These are phyloP conservation scores for Pseudozyma sp. DNA, from an alignment of 1,284 basidiomycete species.

Conservation along the genomic window DNA sequence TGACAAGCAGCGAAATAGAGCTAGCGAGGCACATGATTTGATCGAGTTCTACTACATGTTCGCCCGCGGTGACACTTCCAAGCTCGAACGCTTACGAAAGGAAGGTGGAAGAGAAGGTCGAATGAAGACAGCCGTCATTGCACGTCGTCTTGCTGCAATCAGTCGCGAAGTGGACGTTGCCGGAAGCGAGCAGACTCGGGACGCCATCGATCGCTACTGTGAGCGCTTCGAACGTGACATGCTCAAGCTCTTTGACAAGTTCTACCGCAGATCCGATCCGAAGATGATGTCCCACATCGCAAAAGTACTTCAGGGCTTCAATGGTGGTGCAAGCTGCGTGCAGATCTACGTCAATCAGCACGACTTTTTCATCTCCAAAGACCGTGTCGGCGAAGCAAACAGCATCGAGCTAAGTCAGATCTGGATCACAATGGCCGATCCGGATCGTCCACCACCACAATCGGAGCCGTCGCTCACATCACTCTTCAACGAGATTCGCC, in stretches of 20 bases:
- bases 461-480: constrained; percentile 82
- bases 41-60: constrained; percentile 95
- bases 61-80: constrained; percentile 82
- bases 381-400: constrained; percentile 77
- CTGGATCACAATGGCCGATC: constrained; percentile 78
- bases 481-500: constrained; percentile 87
- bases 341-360: constrained; percentile 99
- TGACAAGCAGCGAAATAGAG: constrained; percentile 89
- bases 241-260: constrained; percentile 87
- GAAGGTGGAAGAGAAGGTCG: constrained; percentile 80
- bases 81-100: constrained; percentile 83
- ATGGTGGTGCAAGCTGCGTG: constrained; percentile 94
- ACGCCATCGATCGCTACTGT: constrained; percentile 88
- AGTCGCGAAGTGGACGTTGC: constrained; percentile 83
- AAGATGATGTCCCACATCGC: constrained; percentile 99
- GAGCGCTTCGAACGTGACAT: constrained; percentile 99
- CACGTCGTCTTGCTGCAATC: constrained; percentile 87
- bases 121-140: constrained; percentile 86
- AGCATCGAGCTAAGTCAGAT: constrained; percentile 75
- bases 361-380: constrained; percentile 75
- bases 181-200: constrained; percentile 64
- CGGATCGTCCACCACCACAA: constrained; percentile 81
- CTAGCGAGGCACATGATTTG: constrained; percentile 93
- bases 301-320: constrained; percentile 95
- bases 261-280: constrained; percentile 93